Percentiles rank a stretch among this genome's conserved stretches.
These are phyloP conservation scores for Aspergillus ustus DNA, from an alignment of 2,329 filamentous ascomycete genomes.

Conservation along the genomic window DNA sequence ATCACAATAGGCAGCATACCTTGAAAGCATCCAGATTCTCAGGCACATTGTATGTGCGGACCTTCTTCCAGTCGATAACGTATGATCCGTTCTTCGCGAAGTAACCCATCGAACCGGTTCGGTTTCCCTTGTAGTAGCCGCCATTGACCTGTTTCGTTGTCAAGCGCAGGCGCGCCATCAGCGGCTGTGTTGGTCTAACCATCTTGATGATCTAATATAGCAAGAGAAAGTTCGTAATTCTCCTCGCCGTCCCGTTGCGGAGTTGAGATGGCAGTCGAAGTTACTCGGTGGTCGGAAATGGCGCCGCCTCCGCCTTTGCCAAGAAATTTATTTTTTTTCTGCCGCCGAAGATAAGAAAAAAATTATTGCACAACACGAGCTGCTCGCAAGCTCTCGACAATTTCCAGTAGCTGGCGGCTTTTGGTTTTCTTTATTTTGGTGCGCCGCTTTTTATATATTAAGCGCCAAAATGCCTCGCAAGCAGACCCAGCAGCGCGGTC, in stretches of 20 bases:
- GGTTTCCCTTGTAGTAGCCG: conserved; percentile 96
- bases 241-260: conserved; percentile 27
- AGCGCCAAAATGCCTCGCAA: conserved; percentile 45
- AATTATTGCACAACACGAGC: conserved; percentile 21
- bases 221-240: neutral
- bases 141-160: conserved; percentile 93
- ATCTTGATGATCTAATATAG: conserved; percentile 32
- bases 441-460: conserved; percentile 7
- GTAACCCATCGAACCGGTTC: conserved; percentile 84
- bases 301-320: conserved; percentile 31
- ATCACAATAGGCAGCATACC: conserved; percentile 53
- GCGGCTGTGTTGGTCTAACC: conserved; percentile 53
- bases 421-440: conserved; percentile 2
- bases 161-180: conserved; percentile 75
- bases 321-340: conserved; percentile 40
- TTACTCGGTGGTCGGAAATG: conserved; percentile 28
- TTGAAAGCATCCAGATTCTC: conserved; percentile 70
- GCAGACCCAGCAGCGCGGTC: conserved; percentile 45
- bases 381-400: conserved; percentile 13
- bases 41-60: conserved; percentile 88
- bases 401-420: conserved; percentile 12
- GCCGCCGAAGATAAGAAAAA: conserved; percentile 33
- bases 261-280: conserved; percentile 24
- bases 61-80: conserved; percentile 80
- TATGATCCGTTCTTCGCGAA: conserved; percentile 69